Evolutionary conservation across 768 basidiomycete species (phyloP), one percentile per base, ranked within the genome.

Genomic region (Suillus lakei): DNA sequence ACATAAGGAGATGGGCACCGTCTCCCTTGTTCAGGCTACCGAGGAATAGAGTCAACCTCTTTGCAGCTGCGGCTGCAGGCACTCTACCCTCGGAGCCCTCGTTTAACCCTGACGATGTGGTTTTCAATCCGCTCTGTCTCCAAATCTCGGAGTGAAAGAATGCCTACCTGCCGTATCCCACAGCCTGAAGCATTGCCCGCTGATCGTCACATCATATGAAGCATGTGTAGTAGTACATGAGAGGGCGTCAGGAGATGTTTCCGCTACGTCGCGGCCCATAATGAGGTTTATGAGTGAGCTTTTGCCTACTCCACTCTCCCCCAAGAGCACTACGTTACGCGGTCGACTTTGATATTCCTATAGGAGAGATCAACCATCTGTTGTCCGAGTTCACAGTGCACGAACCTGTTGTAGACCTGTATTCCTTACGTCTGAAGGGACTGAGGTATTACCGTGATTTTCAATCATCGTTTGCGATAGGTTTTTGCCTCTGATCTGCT

Each of bases 281-380:
- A 84, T 65, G 76, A 84, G 76, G 68, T 83, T 84, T 55, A 84
- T 70, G 3, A 84, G 68, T 1, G 80, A 81, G 63, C 81, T 84
- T 68, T 84, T 84, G 9, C 79, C 79, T 0, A 77, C 66, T 21
- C 82, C 82, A 3, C 77, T 76, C 53, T 83, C 81, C 1, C 83
- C 82, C 38, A 80, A 84, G 23, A 83, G 53, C 21, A 83, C 73
- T 18, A 83, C 53, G 58, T 83, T 83, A 28, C 65, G 60, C 5
- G 58, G 58, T 21, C 39, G 26, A 41, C 5, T 4, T 28, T 28
- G 26, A 41, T 41, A 18, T 12, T 39, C 39, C 58, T 59, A 28
- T 30, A 30, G 30, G 26, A 41, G 6, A 39, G 2, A 28, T 59
- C 26, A 39, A 28, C 16, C 26, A 41, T 28, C 39, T 13, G 16